Evolutionary conservation across 2,329 filamentous ascomycete genomes (phyloP), one percentile per base, ranked within the genome.

Genomic region (Xylaria sp.): DNA sequence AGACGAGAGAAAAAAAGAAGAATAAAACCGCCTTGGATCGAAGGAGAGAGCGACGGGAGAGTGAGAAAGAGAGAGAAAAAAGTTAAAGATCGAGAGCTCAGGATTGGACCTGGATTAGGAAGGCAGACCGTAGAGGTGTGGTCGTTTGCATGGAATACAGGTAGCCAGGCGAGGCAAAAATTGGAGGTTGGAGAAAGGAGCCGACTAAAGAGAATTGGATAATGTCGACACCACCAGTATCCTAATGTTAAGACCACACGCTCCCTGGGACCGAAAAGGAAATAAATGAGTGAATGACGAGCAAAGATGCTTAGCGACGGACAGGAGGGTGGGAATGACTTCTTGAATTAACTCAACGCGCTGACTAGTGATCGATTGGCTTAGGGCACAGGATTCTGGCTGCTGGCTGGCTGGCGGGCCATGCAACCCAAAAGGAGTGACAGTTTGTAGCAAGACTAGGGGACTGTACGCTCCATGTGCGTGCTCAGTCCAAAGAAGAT

Each of bases 361-460:
- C 70, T 66, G 69, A 69, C 56, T 69, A 57, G 69, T n/a, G 73
- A 78, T 76, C 77, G 75, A 79, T 79, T 79, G 77, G 77, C 76
- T 73, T 67, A 65, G 69, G 67, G 63, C 71, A 70, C 59, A 60
- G 65, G 72, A 73, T 74, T 71, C 69, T 73, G 50, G 34, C 69
- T 60, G 70, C 75, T 73, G 75, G 76, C 72, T 66, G 73, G 73
- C 71, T 74, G 73, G 70, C 72, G 70, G 72, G 74, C 72, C 71
- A 77, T 77, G 77, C 76, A 74, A 72, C 72, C 74, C 67, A 73
- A 77, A 78, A 76, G 77, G 76, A 72, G 71, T 60, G 46, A 51
- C 67, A 55, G 52, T 46, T 50, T 63, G 37, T 54, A 41, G 46
- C 41, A 68, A 13, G 60, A 50, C 39, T 54, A 65, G 54, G 54